A percentile compares a stretch with the other conserved stretches of the same genome.
These are phyloP conservation scores for Metschnikowia cubensis DNA, from an alignment of 805 yeast species.

Conservation along the genomic window DNA sequence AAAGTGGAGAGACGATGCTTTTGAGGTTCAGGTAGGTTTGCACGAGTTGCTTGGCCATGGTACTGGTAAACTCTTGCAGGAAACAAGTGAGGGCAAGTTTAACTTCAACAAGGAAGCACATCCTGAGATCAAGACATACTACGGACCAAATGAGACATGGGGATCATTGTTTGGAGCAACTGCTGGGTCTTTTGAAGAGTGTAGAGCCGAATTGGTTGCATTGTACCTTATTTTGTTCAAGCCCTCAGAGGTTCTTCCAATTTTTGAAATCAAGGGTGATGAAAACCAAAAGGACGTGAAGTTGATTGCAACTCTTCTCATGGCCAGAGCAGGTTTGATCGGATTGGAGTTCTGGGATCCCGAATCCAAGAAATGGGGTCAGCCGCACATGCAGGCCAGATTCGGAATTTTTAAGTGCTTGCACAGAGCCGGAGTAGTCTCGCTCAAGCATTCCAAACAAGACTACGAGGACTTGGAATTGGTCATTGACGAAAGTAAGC, in stretches of 20 bases:
- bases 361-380: constrained; percentile 79
- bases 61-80: constrained; percentile 72
- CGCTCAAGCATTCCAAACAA: constrained; percentile 46
- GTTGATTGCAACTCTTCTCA: constrained; percentile 65
- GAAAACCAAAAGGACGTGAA: constrained; percentile 62
- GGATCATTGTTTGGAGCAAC: constrained; percentile 77
- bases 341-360: constrained; percentile 91
- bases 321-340: constrained; percentile 85
- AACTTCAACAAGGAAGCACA: constrained; percentile 67
- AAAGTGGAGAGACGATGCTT: constrained; percentile 73
- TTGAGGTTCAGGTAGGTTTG: constrained; percentile 91
- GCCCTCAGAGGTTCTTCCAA: constrained; percentile 54
- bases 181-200: constrained; percentile 88
- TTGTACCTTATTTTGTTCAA: constrained; percentile 70
- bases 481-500: constrained; percentile 56
- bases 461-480: constrained; percentile 58
- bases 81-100: constrained; percentile 53
- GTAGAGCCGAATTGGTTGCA: constrained; percentile 90
- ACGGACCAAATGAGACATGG: constrained; percentile 85
- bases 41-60: constrained; percentile 93
- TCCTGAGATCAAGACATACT: constrained; percentile 68
- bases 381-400: constrained; percentile 92
- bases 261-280: constrained; percentile 61
- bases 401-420: constrained; percentile 78
- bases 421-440: constrained; percentile 62